phyloP scores from a whole-genome alignment of 208 protist genomes.

The Trypanosoma lewisi region DNA sequence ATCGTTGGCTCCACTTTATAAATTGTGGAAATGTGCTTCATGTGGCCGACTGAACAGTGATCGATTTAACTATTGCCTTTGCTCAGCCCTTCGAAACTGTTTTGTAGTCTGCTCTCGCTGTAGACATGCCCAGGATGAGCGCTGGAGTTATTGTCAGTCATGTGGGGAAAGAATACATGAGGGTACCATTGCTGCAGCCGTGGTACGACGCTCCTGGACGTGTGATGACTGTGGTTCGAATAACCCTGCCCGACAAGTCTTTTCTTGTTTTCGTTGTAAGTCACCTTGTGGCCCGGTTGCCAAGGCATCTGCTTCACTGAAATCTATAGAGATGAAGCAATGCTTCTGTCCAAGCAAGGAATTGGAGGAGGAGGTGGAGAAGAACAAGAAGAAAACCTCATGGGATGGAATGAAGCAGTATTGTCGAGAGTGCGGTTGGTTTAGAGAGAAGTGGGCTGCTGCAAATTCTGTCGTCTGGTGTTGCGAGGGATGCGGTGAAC shows the following conservation, averaged over 20 bases:
- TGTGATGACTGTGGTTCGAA: slow-evolving; percentile 52
- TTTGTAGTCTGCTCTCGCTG: slow-evolving; percentile 67
- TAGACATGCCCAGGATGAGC: slow-evolving; percentile 79
- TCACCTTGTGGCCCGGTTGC: slow-evolving; percentile 45
- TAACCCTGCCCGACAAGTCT: slow-evolving; percentile 71
- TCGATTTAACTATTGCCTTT: slow-evolving; percentile 88
- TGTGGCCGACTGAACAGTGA: slow-evolving; percentile 86
- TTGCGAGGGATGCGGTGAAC: slow-evolving; percentile 61
- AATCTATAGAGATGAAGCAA: not conserved
- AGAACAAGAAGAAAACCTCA: slow-evolving; percentile 26
- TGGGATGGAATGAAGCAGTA: slow-evolving; percentile 24
- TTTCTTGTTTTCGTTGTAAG: slow-evolving; percentile 66
- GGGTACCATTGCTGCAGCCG: slow-evolving; percentile 24
- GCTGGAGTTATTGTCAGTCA: slow-evolving; percentile 46
- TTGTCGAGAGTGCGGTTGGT: slow-evolving; percentile 49
- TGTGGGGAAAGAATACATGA: slow-evolving; percentile 45
- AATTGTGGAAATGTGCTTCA: slow-evolving; percentile 74
- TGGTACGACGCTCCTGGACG: slow-evolving; percentile 64
- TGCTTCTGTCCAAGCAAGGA: slow-evolving; percentile 5
- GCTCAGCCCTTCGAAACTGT: slow-evolving; percentile 75
- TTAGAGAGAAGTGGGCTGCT: slow-evolving; percentile 45
- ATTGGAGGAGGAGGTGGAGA: not conserved
- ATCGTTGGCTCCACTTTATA: slow-evolving; percentile 47
- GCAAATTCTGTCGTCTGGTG: slow-evolving; percentile 51
- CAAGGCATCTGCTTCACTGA: slow-evolving; percentile 4